Evolutionary conservation across 345 rosid genomes (phyloP).

Genomic region (Lepidium didymum): DNA sequence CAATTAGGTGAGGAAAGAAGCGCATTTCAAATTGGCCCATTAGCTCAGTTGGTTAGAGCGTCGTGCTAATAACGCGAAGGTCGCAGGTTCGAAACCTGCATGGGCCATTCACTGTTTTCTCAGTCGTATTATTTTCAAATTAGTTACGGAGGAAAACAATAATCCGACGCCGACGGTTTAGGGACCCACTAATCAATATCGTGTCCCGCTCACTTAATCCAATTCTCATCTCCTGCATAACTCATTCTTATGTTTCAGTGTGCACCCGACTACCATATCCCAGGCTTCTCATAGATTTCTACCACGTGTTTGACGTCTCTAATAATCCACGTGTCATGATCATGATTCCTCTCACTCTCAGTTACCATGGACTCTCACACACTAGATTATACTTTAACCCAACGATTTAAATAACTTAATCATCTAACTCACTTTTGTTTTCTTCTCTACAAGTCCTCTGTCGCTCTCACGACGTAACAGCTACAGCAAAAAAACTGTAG

Average conservation of each 20-base stretch:
- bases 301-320: background rate
- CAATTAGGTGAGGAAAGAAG: too few species aligned
- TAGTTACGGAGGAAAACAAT: background rate
- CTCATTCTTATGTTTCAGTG: background rate
- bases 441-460: background rate
- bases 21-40: background rate
- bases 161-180: slow-evolving; percentile 16
- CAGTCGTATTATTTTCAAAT: background rate
- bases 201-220: slow-evolving; percentile 22
- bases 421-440: background rate
- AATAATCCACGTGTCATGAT: background rate
- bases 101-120: slow-evolving; percentile 19
- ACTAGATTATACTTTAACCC: background rate
- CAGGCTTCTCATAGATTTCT: background rate
- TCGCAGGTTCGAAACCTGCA: slow-evolving; percentile 69
- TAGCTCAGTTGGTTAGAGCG: slow-evolving; percentile 77
- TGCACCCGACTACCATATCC: background rate
- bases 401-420: background rate
- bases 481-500: background rate
- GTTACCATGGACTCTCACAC: background rate
- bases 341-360: rapidly evolving
- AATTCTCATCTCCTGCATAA: slow-evolving; percentile 6
- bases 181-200: slow-evolving; percentile 21
- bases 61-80: slow-evolving; percentile 95
- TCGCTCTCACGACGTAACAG: slow-evolving; percentile 13